These are phyloP conservation scores for Henningerozyma blattae DNA, from an alignment of 805 yeast genomes.

Conservation along the genomic window DNA sequence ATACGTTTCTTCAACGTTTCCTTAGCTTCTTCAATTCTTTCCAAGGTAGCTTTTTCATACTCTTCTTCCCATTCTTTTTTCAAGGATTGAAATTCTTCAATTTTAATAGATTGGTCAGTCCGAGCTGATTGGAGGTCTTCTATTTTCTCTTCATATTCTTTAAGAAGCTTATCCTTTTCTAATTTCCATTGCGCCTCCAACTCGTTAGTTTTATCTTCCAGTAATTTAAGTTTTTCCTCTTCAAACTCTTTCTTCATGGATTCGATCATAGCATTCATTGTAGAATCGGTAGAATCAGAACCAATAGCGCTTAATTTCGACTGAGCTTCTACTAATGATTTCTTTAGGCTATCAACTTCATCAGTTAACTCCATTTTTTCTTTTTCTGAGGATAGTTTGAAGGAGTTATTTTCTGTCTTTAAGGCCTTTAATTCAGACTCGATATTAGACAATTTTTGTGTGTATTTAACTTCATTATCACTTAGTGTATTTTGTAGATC, in stretches of 20 bases:
- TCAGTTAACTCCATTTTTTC: no score
- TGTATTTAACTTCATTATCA: no score
- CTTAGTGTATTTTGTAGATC: no score
- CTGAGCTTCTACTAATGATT: no score
- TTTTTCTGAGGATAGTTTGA: no score
- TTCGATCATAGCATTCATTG: no score
- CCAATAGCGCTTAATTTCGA: no score
- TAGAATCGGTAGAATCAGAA: no score
- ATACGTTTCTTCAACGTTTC: constrained; percentile 39
- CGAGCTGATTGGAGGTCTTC: not conserved
- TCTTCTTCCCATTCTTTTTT: constrained; percentile 28
- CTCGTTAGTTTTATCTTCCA: constrained; percentile 11
- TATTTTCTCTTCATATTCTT: constrained; percentile 17
- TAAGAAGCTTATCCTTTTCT: constrained; percentile 5
- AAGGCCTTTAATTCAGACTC: no score
- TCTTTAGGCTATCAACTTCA: no score
- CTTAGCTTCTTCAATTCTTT: constrained; percentile 29
- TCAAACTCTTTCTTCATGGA: constrained; percentile 15
- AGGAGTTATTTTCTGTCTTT: no score
- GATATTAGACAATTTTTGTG: no score
- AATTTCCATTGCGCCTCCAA: constrained; percentile 17
- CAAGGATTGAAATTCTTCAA: constrained; percentile 6
- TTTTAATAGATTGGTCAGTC: constrained; percentile 1
- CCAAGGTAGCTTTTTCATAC: constrained; percentile 17
- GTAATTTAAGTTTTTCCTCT: constrained; percentile 13